Conservation (phyloP, 1,284 basidiomycete genomes). For the Volvariella volvacea region DNA sequence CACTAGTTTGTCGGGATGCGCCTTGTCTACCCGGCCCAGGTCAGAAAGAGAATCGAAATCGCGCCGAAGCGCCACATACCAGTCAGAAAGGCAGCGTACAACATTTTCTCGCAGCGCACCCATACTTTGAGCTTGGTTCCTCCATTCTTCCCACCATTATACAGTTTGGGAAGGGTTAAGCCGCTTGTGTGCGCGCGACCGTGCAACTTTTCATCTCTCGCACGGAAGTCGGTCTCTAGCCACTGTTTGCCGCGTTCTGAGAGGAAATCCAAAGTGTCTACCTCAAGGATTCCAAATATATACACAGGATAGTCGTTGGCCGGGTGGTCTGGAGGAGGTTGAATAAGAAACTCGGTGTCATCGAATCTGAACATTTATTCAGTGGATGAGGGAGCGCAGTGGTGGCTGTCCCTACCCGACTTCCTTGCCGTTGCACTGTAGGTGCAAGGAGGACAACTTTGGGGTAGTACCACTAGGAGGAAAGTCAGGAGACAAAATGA, state of each 20-base stretch:
- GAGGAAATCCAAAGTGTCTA: conserved; percentile 38
- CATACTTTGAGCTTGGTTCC: conserved; percentile 24
- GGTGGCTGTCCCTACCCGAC: background rate
- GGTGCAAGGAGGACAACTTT: background rate
- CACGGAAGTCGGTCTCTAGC: conserved; percentile 34
- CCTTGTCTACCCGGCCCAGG: conserved; percentile 15
- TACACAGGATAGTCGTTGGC: conserved; percentile 19
- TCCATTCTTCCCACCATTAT: conserved; percentile 16
- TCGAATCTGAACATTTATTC: conserved; percentile 24
- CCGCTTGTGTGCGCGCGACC: conserved; percentile 11
- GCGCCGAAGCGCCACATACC: conserved; percentile 22
- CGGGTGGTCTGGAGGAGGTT: conserved; percentile 13
- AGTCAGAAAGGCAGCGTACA: conserved; percentile 35
- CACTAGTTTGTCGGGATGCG: conserved; percentile 17
- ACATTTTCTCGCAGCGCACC: conserved; percentile 34
- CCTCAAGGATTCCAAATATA: conserved; percentile 41
- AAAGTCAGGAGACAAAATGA: conserved; percentile 1
- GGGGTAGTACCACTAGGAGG: conserved; percentile 1
- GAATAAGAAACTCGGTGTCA: conserved; percentile 23
- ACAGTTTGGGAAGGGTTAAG: conserved; percentile 30
- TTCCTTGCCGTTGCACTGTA: background rate
- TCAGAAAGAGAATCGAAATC: background rate
- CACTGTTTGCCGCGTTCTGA: conserved; percentile 30
- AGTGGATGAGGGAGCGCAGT: background rate
- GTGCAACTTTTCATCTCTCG: conserved; percentile 25